Base-by-base conservation (phyloP, 495 filamentous ascomycete genomes). In the Daldinia caldariorum region DNA sequence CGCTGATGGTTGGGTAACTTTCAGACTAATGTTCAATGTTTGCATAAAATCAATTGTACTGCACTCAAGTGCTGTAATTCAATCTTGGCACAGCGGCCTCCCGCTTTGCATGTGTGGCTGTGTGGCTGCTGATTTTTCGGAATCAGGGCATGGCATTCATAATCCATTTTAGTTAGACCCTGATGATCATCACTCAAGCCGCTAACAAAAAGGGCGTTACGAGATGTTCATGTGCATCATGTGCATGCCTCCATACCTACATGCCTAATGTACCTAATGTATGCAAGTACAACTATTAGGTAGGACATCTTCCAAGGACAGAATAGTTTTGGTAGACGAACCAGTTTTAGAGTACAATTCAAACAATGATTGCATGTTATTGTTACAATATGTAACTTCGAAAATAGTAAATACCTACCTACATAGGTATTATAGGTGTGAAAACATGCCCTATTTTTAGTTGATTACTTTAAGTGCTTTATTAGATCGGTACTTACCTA, bases 161-260 rank as follows among this genome's bases (percentile, higher is more conserved):
- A 14, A 20, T 38, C 31, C 43, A 47, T 45, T 49, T 13, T 35
- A 34, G 53, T 56, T 56, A 58, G 41, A 47, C 41, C 69, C 69
- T 71, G 69, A 71, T 64, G 56, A 72, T 72, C 69, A 67, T 72
- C 69, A 38, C 39, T 50, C 38, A 14, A 45, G 45, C 14, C 43
- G 18, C 18, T 39, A 45, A 34, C 31, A 47, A 60, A 60, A 60
- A 69, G 38, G 20, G 43, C 50, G 49, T 12, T 49, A 58, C 31
- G 54, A 62, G 35, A 29, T 45, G 41, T 38, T 63, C 54, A 59
- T 47, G 37, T 62, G 41, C 58, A 57, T 58, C 43, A 58, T 57
- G 61, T 63, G 45, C 50, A 55, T 55, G 35, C 26, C 26, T 41
- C 32, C 51, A 55, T 61, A 43, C 56, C 7, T 56, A 16, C 7